These are phyloP conservation scores for Exsudoporus frostii DNA, from an alignment of 768 basidiomycete genomes.

Conservation along the genomic window DNA sequence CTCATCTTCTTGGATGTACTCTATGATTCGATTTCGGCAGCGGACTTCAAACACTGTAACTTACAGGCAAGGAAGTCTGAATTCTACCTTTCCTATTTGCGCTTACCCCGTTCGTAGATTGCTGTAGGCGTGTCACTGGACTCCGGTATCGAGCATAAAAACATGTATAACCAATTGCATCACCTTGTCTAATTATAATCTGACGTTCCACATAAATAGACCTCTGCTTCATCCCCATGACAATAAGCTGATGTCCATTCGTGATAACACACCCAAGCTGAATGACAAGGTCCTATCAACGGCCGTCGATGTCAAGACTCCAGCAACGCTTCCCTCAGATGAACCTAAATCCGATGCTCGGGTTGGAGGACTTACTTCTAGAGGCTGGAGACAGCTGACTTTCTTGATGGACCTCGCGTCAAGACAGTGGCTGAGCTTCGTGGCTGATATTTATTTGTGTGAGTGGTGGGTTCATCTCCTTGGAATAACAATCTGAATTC, in stretches of 20 bases:
- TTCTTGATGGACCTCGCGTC: not conserved
- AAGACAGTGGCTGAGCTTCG: conserved; percentile 32
- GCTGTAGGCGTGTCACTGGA: conserved; percentile 29
- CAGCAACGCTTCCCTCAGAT: not conserved
- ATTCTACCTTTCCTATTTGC: not conserved
- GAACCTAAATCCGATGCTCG: not conserved
- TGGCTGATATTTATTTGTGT: conserved; percentile 59
- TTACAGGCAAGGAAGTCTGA: conserved; percentile 44
- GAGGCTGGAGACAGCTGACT: not conserved
- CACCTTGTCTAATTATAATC: conserved; percentile 34
- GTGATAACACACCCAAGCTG: not conserved
- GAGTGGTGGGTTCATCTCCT: not conserved
- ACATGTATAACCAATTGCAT: conserved; percentile 46
- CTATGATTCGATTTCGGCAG: conserved; percentile 65
- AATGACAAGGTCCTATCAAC: not conserved
- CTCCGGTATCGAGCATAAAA: conserved; percentile 21
- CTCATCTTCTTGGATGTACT: conserved; percentile 71
- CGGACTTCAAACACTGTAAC: conserved; percentile 54
- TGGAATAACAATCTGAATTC: conserved; percentile 5
- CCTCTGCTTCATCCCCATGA: conserved; percentile 2
- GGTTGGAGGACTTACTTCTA: not conserved
- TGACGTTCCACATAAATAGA: conserved; percentile 25
- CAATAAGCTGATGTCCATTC: conserved; percentile 4
- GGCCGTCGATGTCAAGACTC: not conserved
- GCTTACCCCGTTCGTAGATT: conserved; percentile 11